A percentile compares a stretch with the other conserved stretches of the same genome.
Evolutionary conservation across 2,329 filamentous ascomycete species (phyloP).

Genomic region (Paracamarosporium sp.): DNA sequence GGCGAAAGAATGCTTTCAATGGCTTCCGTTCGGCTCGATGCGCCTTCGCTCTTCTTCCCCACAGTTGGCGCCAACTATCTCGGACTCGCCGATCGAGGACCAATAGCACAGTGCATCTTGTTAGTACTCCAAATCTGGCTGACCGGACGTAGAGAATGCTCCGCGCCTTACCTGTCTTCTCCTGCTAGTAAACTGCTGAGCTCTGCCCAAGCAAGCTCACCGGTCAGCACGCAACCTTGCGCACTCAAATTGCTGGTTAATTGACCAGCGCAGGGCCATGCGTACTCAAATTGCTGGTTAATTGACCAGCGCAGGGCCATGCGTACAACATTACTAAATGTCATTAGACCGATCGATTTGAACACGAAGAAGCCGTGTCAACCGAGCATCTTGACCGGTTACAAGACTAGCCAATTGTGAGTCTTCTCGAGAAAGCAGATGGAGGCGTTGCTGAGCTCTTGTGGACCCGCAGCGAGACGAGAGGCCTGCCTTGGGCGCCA

Average conservation of each 20-base stretch:
- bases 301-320: constrained; percentile 21
- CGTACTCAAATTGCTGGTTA: constrained; percentile 13
- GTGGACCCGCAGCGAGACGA: not conserved
- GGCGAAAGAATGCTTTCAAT: constrained; percentile 7
- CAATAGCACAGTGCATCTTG: constrained; percentile 16
- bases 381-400: not conserved
- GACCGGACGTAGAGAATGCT: constrained; percentile 24
- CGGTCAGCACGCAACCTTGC: constrained; percentile 24
- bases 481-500: constrained; percentile 1
- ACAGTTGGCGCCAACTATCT: constrained; percentile 4
- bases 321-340: constrained; percentile 22
- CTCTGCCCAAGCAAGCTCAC: constrained; percentile 17
- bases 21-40: constrained; percentile 15
- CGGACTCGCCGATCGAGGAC: constrained; percentile 16
- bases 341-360: constrained; percentile 12
- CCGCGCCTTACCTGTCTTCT: constrained; percentile 10
- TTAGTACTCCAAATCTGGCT: constrained; percentile 14
- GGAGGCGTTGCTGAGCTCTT: not conserved
- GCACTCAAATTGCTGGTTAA: constrained; percentile 13
- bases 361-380: constrained; percentile 3
- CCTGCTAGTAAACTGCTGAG: constrained; percentile 3
- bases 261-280: constrained; percentile 14
- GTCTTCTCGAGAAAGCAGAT: not conserved
- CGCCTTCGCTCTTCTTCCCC: constrained; percentile 10
- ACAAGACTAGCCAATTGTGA: constrained; percentile 1